These are phyloP conservation scores for Thermomyces lanuginosus DNA, from an alignment of 2,329 filamentous ascomycete species.

Conservation along the genomic window DNA sequence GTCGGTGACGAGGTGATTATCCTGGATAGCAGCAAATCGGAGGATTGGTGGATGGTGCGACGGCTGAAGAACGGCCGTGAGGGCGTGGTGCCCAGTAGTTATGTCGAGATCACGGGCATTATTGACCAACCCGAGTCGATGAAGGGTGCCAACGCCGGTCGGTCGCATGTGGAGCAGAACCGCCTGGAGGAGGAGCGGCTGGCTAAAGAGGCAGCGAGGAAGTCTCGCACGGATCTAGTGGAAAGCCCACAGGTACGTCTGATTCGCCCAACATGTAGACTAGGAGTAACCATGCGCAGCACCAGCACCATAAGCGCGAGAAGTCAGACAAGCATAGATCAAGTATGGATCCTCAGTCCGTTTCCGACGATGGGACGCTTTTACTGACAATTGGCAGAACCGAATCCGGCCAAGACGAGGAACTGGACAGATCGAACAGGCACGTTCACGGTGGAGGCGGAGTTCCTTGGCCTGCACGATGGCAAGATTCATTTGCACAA, in stretches of 20 bases:
- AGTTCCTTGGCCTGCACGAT: conserved; percentile 86
- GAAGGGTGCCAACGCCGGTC: conserved; percentile 37
- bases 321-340: conserved; percentile 50
- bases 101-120: conserved; percentile 71
- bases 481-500: conserved; percentile 97
- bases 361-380: neutral
- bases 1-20: conserved; percentile 82
- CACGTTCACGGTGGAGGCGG: conserved; percentile 91
- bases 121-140: conserved; percentile 36
- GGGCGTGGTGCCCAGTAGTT: conserved; percentile 91
- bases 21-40: conserved; percentile 76
- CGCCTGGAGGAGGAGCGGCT: conserved; percentile 65
- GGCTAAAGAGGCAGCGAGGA: conserved; percentile 60
- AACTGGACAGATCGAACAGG: conserved; percentile 92
- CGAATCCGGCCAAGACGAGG: conserved; percentile 65
- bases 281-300: no score
- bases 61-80: conserved; percentile 83
- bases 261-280: no score
- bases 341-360: conserved; percentile 39
- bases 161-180: conserved; percentile 59
- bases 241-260: conserved; percentile 54
- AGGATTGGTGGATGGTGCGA: conserved; percentile 97
- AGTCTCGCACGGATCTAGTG: conserved; percentile 39
- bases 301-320: conserved; percentile 58
- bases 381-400: conserved; percentile 39